These are phyloP conservation scores for Elongisporangium senticosum DNA, from an alignment of 352 stramenopile species.

Conservation along the genomic window DNA sequence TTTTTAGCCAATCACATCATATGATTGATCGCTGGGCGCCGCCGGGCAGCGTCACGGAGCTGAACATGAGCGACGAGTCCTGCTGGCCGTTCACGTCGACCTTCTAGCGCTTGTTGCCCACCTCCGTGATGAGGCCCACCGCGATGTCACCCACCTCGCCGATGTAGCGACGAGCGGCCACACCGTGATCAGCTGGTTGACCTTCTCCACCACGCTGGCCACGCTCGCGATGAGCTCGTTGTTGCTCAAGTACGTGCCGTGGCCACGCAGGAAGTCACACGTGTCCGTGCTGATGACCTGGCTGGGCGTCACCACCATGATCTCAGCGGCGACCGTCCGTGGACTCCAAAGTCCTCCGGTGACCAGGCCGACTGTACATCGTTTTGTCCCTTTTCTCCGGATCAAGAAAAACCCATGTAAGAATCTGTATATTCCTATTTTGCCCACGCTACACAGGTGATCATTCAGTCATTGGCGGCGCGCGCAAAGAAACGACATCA, in stretches of 20 bases:
- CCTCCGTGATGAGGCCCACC: constrained; percentile 92
- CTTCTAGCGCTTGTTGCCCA: constrained; percentile 93
- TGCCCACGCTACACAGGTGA: too few relatives aligned
- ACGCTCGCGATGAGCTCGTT: constrained; percentile 90
- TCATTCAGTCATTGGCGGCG: too few relatives aligned
- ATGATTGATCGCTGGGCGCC: constrained; percentile 93
- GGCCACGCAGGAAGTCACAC: constrained; percentile 84
- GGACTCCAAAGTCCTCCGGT: too few relatives aligned
- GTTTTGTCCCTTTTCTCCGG: too few relatives aligned
- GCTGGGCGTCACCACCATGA: constrained; percentile 69
- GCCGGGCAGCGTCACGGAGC: constrained; percentile 92
- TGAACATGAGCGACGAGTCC: constrained; percentile 88
- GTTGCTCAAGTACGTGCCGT: constrained; percentile 93
- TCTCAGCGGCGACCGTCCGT: constrained; percentile 3
- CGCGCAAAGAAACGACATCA: too few relatives aligned
- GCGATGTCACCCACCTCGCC: constrained; percentile 97
- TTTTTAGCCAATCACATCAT: too few relatives aligned
- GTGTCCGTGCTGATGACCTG: constrained; percentile 76
- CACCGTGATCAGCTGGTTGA: constrained; percentile 96
- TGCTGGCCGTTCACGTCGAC: constrained; percentile 90
- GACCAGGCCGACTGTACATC: too few relatives aligned
- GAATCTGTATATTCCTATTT: too few relatives aligned
- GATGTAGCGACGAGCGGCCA: constrained; percentile 90
- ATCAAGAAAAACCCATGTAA: too few relatives aligned
- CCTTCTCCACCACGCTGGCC: constrained; percentile 92